phyloP scores from a whole-genome alignment of 495 filamentous ascomycete genomes.

The Aspergillus incahuasiensis region DNA sequence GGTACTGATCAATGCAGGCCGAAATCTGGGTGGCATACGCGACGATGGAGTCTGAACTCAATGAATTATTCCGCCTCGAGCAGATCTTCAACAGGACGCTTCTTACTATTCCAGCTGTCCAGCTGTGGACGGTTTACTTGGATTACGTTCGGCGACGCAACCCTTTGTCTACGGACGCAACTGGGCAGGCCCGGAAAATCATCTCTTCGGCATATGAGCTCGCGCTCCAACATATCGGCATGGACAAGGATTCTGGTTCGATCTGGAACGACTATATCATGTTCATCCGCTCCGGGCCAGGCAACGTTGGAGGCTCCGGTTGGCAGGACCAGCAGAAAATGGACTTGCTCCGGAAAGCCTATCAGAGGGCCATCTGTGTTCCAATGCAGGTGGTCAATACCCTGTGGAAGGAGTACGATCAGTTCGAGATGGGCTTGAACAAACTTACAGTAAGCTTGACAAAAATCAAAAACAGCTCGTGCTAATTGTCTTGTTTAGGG shows the following conservation, averaged over 20 bases:
- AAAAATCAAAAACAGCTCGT: neutral
- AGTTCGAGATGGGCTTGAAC: slow-evolving; percentile 88
- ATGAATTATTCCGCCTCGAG: slow-evolving; percentile 73
- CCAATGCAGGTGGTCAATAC: slow-evolving; percentile 74
- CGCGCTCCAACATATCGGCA: slow-evolving; percentile 80
- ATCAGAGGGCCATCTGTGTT: slow-evolving; percentile 80
- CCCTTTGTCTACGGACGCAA: slow-evolving; percentile 74
- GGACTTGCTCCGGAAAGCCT: slow-evolving; percentile 84
- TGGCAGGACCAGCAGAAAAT: slow-evolving; percentile 99
- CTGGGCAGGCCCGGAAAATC: slow-evolving; percentile 65
- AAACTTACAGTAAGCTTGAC: slow-evolving; percentile 65
- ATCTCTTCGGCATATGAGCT: slow-evolving; percentile 85
- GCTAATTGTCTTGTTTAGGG: slow-evolving; percentile 47
- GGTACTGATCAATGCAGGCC: slow-evolving; percentile 51
- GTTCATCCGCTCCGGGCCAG: slow-evolving; percentile 82
- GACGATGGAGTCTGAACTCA: slow-evolving; percentile 79
- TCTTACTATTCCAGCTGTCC: slow-evolving; percentile 66
- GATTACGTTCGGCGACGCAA: slow-evolving; percentile 91
- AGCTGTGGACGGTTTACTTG: slow-evolving; percentile 89
- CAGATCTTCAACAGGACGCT: slow-evolving; percentile 74
- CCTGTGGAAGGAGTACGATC: slow-evolving; percentile 95
- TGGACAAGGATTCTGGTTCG: slow-evolving; percentile 84
- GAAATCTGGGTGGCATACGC: slow-evolving; percentile 84
- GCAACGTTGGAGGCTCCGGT: slow-evolving; percentile 71
- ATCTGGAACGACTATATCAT: slow-evolving; percentile 93